These are phyloP conservation scores for Cyclotella cryptica DNA, from an alignment of 108 stramenopile genomes.

Conservation along the genomic window DNA sequence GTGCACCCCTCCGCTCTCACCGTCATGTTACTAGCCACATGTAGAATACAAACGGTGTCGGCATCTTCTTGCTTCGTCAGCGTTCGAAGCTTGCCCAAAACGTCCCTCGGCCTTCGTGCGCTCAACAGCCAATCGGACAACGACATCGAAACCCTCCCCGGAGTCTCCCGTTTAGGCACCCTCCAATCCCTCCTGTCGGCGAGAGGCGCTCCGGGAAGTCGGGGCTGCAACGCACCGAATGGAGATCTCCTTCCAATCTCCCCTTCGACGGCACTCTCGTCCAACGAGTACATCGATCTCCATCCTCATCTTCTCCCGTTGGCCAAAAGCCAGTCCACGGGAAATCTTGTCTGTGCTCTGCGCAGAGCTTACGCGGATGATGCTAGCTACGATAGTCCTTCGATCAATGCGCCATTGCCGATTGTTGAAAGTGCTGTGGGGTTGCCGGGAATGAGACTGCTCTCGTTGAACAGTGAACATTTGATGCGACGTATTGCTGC, in stretches of 20 bases:
- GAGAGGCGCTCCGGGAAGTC: conserved; percentile 83
- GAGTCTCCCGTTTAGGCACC: conserved; percentile 72
- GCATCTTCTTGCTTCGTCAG: neutral
- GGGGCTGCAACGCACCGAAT: conserved; percentile 54
- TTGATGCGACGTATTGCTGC: conserved; percentile 83
- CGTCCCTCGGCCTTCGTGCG: neutral
- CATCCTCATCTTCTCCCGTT: conserved; percentile 80
- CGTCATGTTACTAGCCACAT: conserved; percentile 8
- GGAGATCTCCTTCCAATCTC: conserved; percentile 65
- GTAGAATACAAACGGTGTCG: neutral
- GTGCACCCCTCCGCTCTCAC: neutral
- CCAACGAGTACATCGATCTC: conserved; percentile 59
- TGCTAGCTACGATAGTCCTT: conserved; percentile 54
- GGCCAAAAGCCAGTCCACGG: conserved; percentile 60
- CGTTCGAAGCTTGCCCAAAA: neutral
- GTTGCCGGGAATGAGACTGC: conserved; percentile 69
- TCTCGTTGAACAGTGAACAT: conserved; percentile 80
- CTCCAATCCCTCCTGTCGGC: conserved; percentile 68
- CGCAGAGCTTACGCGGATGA: conserved; percentile 77
- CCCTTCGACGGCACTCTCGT: conserved; percentile 10
- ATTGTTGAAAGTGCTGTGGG: conserved; percentile 73
- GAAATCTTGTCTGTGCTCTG: conserved; percentile 77
- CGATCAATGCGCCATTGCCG: conserved; percentile 72
- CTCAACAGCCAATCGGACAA: conserved; percentile 23
- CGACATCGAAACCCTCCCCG: conserved; percentile 20